These are phyloP conservation scores for Nemania bipapillata DNA, from an alignment of 2,329 filamentous ascomycete genomes.

Conservation along the genomic window DNA sequence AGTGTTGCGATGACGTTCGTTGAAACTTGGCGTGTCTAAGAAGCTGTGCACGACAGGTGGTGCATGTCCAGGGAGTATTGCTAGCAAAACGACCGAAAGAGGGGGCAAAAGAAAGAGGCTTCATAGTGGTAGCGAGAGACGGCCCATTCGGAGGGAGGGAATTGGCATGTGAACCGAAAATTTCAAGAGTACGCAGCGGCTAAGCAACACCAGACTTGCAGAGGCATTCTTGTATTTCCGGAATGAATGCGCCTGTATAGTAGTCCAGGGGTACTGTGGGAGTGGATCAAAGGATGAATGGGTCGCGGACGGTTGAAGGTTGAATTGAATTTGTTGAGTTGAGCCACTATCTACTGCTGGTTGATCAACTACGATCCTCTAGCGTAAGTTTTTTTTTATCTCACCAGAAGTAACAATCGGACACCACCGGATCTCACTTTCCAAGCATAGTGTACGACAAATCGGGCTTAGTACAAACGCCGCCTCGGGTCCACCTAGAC, in stretches of 20 bases:
- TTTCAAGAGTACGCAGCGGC: constrained; percentile 12
- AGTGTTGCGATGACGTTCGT: constrained; percentile 41
- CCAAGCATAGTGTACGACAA: too few relatives aligned
- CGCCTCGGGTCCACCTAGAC: too few relatives aligned
- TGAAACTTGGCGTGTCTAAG: constrained; percentile 50
- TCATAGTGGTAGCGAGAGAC: constrained; percentile 53
- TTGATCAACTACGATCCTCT: too few relatives aligned
- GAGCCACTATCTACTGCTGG: not conserved
- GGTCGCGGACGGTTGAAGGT: constrained; percentile 19
- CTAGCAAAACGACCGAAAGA: constrained; percentile 54
- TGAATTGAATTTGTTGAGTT: constrained; percentile 44
- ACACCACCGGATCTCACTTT: constrained; percentile 12
- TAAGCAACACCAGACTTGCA: constrained; percentile 36
- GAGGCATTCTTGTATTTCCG: constrained; percentile 26
- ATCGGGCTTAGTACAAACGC: too few relatives aligned
- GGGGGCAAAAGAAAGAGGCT: constrained; percentile 54
- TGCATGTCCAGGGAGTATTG: constrained; percentile 60
- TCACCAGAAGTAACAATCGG: constrained; percentile 12
- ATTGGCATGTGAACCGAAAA: constrained; percentile 9
- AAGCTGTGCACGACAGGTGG: constrained; percentile 57
- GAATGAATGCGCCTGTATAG: not conserved
- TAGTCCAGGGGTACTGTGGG: constrained; percentile 10
- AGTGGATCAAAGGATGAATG: constrained; percentile 28
- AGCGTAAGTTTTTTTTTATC: constrained; percentile 30
- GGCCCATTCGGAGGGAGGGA: constrained; percentile 36